Base-by-base conservation (phyloP, 176 grass and related monocot genomes). In the Raddia distichophylla region DNA sequence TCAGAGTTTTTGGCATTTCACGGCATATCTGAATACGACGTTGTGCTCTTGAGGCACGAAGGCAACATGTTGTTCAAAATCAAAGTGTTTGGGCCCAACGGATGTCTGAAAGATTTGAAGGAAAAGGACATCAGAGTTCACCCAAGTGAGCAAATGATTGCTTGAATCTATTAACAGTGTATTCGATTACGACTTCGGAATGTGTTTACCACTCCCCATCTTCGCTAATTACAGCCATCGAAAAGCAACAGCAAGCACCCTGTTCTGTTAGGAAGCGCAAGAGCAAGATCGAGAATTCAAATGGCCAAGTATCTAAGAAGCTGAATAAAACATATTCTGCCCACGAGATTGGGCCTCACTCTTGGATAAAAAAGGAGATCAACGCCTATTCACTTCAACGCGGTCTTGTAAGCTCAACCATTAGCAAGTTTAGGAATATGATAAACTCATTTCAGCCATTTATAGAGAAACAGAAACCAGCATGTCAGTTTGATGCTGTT, bases 21-120 rank as follows among this genome's bases (percentile, higher is more conserved):
- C 50, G 66, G 67, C 32, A 66, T 87, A 14, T 13, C 12, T 17
- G 50, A 72, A 49, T 58, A 66, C 0, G 86, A 83, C 13, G 8
- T 32, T 47, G 1, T 87, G 8, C 14, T 87, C 22, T 58, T 87
- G 22, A 87, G 74, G 53, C 78, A 87, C n/a, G 71, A 77, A 49
- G 73, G 73, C 1, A 65, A 72, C 37, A 57, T 83, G 86, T 42
- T 49, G 51, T 87, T 83, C 60, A 71, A 55, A 67, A 32, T 78
- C 42, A 77, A 83, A 51, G 64, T 61, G 14, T 87, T 77, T 4
- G 55, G 85, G 34, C 16, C 10, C 3, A 76, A 14, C 4, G 79
- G 85, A 63, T 34, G 15, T 5, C 10, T 35, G 55, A 87, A 81
- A 69, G 22, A 71, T 5, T 47, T 76, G 19, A 35, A 22, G 20